Base-by-base conservation (phyloP, 2,329 filamentous ascomycete genomes). In the Aspergillus sp. region DNA sequence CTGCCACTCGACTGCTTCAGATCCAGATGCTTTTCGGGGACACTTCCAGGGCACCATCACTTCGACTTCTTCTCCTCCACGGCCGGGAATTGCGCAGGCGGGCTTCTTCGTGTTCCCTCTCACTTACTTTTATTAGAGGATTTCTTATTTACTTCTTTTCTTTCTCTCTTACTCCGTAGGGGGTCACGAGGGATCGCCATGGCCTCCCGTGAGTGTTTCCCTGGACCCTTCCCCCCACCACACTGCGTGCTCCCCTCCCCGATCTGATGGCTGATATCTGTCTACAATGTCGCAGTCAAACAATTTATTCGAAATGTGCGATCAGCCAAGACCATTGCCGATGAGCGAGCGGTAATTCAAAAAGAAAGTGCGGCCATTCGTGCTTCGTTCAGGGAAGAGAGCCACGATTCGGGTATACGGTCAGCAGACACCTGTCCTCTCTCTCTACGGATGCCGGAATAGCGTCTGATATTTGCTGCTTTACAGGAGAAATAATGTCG, bases 251-350 rank as follows among this genome's bases (percentile, higher is more conserved):
- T n/a, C n/a, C 5, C 9, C 48, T 45, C 49, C 44, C 42, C 45
- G 46, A 26, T 42, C 49, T 44, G 44, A 33, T 41, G 62, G 55
- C 61, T 66, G 55, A 66, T 19, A 19, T 19, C 43, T 41, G 41
- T 42, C 43, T 28, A 34, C 51, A 5, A 32, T 26, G 10, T 33
- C 48, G 44, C 65, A 97, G 93, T 98, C 69, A 98, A 98, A 76
- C 93, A 97, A 74, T 98, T 98, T 74, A 98, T 98, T 72, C 90
- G 93, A 67, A 97, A 96, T 73, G 93, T 98, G 66, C 88, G 93
- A 68, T 91, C 93, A 52, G 89, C 93, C 51, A 98, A 98, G 76
- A 98, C 93, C 33, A 96, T 98, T 66, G 94, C 94, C 67, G 93
- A 98, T 72, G 93, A 98, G 75, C 83, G 93, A 65, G 91, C 93